Conservation (phyloP, 2,329 filamentous ascomycete genomes). For the Pyrenochaeta sp. region DNA sequence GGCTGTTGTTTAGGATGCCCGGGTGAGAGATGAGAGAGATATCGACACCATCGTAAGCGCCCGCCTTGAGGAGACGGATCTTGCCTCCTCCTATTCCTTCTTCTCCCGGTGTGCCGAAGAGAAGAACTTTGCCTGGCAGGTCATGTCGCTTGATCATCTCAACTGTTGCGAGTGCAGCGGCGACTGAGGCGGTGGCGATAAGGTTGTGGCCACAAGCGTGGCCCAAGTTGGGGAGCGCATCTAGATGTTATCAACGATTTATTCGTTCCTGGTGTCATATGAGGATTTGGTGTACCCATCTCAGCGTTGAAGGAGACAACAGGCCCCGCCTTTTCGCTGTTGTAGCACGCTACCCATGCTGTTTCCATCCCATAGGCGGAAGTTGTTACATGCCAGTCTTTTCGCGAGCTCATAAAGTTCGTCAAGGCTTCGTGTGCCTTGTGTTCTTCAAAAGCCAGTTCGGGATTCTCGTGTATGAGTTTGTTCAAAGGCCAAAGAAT, state of each 20-base stretch:
- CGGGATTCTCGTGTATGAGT: slow-evolving; percentile 61
- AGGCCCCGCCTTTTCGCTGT: slow-evolving; percentile 44
- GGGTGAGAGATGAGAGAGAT: slow-evolving; percentile 44
- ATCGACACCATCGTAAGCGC: slow-evolving; percentile 51
- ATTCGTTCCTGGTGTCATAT: slow-evolving; percentile 14
- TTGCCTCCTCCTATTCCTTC: slow-evolving; percentile 55
- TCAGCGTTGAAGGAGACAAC: slow-evolving; percentile 57
- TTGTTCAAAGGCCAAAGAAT: slow-evolving; percentile 8
- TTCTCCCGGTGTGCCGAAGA: slow-evolving; percentile 58
- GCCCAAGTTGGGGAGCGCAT: slow-evolving; percentile 52
- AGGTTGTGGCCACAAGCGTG: slow-evolving; percentile 59
- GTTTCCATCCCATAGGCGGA: slow-evolving; percentile 42
- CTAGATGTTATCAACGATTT: slow-evolving; percentile 22
- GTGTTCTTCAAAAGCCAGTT: slow-evolving; percentile 59
- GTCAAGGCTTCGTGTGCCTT: slow-evolving; percentile 62
- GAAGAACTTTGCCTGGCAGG: slow-evolving; percentile 47
- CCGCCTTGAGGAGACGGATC: slow-evolving; percentile 55
- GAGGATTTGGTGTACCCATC: slow-evolving; percentile 7
- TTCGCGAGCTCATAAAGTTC: slow-evolving; percentile 54
- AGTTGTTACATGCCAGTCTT: slow-evolving; percentile 37
- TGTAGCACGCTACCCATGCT: slow-evolving; percentile 41
- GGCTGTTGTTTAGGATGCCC: slow-evolving; percentile 61
- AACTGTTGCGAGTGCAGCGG: slow-evolving; percentile 50
- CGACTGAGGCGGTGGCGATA: slow-evolving; percentile 52
- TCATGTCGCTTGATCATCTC: slow-evolving; percentile 35